Evolutionary conservation across 176 grass and related monocot species (phyloP).

Genomic region (Echinochloa phyllopogon): DNA sequence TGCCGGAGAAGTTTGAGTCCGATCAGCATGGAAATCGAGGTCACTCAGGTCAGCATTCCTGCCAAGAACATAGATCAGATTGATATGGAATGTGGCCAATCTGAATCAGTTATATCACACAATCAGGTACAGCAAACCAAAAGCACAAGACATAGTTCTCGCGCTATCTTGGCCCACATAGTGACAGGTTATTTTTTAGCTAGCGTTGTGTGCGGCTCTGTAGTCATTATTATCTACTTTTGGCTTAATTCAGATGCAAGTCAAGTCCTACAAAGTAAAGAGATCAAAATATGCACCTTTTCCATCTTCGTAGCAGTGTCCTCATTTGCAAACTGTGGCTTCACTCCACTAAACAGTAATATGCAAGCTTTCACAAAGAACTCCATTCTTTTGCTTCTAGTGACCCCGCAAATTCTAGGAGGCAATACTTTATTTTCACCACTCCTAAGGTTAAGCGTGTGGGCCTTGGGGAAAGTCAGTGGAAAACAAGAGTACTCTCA

Average conservation of each 20-base stretch:
- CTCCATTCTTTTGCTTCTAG: slow-evolving; percentile 53
- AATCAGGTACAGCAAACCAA: slow-evolving; percentile 18
- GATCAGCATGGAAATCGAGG: slow-evolving; percentile 45
- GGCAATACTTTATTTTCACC: slow-evolving; percentile 68
- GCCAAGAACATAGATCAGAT: slow-evolving; percentile 34
- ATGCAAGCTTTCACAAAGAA: slow-evolving; percentile 64
- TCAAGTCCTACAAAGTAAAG: slow-evolving; percentile 52
- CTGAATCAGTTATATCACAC: slow-evolving; percentile 8
- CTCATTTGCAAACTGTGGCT: slow-evolving; percentile 68
- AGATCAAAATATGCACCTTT: slow-evolving; percentile 56
- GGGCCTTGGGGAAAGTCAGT: slow-evolving; percentile 35
- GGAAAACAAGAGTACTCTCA: slow-evolving; percentile 40
- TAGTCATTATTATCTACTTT: slow-evolving; percentile 43
- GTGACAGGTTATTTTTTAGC: slow-evolving; percentile 44
- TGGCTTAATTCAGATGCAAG: slow-evolving; percentile 47
- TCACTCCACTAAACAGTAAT: slow-evolving; percentile 65
- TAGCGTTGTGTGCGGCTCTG: slow-evolving; percentile 37
- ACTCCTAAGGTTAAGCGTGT: slow-evolving; percentile 54
- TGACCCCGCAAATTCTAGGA: slow-evolving; percentile 58
- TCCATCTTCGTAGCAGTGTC: slow-evolving; percentile 46
- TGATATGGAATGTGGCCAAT: slow-evolving; percentile 39
- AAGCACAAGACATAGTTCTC: neutral
- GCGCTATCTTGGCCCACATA: slow-evolving; percentile 49
- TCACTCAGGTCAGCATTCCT: neutral
- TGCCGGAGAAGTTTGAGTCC: slow-evolving; percentile 12